Conservation (phyloP, 2,329 filamentous ascomycete species). For the Fusarium chlamydosporum region DNA sequence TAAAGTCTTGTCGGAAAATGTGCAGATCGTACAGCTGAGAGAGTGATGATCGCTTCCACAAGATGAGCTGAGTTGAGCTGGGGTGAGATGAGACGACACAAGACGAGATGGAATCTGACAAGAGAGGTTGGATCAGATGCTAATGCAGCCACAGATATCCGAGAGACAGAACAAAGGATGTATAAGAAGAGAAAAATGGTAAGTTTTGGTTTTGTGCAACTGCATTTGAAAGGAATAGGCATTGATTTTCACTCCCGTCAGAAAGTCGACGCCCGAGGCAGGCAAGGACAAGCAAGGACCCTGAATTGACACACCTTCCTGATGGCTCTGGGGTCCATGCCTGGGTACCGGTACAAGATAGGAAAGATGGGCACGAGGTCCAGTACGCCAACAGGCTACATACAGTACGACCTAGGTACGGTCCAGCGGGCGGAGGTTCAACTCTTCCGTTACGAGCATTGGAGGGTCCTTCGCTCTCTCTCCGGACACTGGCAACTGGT, state of each 20-base stretch:
- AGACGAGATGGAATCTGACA: constrained; percentile 20
- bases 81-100: background rate
- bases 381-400: background rate
- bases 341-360: background rate
- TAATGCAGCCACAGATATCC: constrained; percentile 8
- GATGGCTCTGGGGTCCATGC: constrained; percentile 19
- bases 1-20: background rate
- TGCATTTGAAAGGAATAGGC: constrained; percentile 35
- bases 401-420: constrained; percentile 11
- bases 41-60: constrained; percentile 13
- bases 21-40: background rate
- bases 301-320: constrained; percentile 49
- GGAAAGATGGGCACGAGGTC: constrained; percentile 16
- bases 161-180: constrained; percentile 1
- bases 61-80: constrained; percentile 20
- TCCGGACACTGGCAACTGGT: background rate
- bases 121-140: constrained; percentile 11
- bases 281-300: constrained; percentile 32
- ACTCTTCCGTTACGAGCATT: constrained; percentile 1
- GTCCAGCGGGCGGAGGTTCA: constrained; percentile 34
- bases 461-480: constrained; percentile 30
- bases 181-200: constrained; percentile 11
- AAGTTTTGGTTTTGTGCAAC: constrained; percentile 34
- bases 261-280: constrained; percentile 22
- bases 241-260: constrained; percentile 38